These are phyloP conservation scores for Raddia guianensis DNA, from an alignment of 176 grass and related monocot species.

Conservation along the genomic window DNA sequence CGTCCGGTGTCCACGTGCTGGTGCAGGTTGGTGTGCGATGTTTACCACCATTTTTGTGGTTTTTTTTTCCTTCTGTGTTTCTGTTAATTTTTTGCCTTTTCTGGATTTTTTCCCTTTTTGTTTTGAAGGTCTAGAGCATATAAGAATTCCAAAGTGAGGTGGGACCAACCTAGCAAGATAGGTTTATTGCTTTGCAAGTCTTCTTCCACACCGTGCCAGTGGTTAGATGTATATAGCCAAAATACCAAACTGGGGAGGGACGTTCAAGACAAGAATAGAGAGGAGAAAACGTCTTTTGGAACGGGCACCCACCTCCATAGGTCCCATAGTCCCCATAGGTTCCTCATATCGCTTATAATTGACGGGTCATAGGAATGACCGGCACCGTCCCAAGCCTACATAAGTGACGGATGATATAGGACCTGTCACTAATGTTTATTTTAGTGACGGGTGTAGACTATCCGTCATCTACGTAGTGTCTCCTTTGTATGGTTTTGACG, in stretches of 20 bases:
- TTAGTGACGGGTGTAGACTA: too few species aligned
- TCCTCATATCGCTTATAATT: too few species aligned
- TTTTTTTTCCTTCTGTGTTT: too few species aligned
- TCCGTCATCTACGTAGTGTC: too few species aligned
- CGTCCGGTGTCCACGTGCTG: neutral
- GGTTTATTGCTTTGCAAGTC: neutral
- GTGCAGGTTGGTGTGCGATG: slow-evolving; percentile 28
- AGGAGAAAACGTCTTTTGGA: neutral
- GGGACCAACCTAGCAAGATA: neutral
- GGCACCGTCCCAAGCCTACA: too few species aligned
- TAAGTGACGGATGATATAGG: too few species aligned
- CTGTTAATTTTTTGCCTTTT: neutral
- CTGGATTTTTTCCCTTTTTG: neutral
- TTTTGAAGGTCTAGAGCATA: neutral
- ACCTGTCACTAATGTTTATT: too few species aligned
- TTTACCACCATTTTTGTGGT: neutral
- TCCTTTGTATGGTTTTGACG: too few species aligned
- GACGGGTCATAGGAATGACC: too few species aligned
- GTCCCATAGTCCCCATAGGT: too few species aligned
- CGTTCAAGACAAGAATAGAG: neutral
- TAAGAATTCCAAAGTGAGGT: neutral
- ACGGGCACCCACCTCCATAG: neutral
- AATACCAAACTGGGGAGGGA: neutral
- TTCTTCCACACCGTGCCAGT: neutral
- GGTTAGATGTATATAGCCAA: neutral